Evolutionary conservation across 2,329 filamentous ascomycete species (phyloP), one percentile per base, ranked within the genome.

Genomic region (Pseudophaeomoniella oleicola): DNA sequence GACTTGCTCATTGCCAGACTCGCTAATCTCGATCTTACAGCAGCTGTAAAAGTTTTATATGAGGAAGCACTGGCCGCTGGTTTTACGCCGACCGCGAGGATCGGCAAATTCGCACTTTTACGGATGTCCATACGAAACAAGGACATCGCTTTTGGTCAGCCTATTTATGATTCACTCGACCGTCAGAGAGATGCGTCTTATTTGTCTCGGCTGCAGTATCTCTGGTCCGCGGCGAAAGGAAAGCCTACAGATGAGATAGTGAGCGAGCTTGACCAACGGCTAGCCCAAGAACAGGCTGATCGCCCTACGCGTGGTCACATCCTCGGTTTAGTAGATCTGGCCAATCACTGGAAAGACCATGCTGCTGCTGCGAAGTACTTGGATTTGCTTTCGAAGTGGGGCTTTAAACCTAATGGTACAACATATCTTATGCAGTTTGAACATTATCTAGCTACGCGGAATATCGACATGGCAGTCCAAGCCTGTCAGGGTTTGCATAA

Each of bases 321-420:
- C 48, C 93, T 96, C 50, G 62, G 65, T 4, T 66, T 96, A 16
- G 68, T 96, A 13, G 69, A 73, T 37, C 75, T 78, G 39, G 82
- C 84, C 6, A 77, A 79, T 44, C 71, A 72, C n/a, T 69, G 70
- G 37, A 66, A 77, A 9, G 78, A 92, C 47, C 67, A 75, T 0
- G 75, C 81, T 45, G 63, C 82, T 32, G 83, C 82, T 4, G 77
- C 87, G 51, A 71, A 83, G 10, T 81, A 87, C 43, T 66, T 85
- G 33, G 60, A 70, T 2, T 59, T 94, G 9, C 76, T 77, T 2
- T 54, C 70, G 32, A 74, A 78, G 48, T 71, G 75, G 48, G 71
- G 69, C 6, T 51, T 51, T 35, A 40, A 39, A 16, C 46, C 45
- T 31, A 51, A 46, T 1, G 41, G 44, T 27, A 37, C 31, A 30